Percentiles rank a stretch among this genome's conserved stretches.
Evolutionary conservation across 148 eudicot genomes (phyloP).

Genomic region (Cornus controversa): DNA sequence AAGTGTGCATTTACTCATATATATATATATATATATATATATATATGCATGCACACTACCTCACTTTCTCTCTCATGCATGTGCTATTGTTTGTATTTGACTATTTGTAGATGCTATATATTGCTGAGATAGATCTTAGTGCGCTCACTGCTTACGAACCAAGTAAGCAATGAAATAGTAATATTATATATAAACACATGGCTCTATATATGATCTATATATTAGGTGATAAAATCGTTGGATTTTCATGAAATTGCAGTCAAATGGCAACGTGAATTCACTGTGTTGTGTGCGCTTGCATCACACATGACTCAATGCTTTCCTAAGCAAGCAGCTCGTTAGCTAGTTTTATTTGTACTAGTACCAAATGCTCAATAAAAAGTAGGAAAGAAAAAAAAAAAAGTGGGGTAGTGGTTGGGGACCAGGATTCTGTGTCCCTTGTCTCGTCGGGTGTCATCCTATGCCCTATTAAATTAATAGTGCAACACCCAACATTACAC

Average conservation of each 20-base stretch:
- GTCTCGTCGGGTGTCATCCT: too few relatives aligned
- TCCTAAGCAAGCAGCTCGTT: constrained; percentile 30
- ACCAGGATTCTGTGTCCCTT: too few relatives aligned
- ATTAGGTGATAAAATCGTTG: too few relatives aligned
- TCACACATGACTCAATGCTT: constrained; percentile 45
- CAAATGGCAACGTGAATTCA: too few relatives aligned
- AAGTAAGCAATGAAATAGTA: constrained; percentile 35
- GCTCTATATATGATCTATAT: too few relatives aligned
- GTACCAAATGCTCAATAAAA: constrained; percentile 21
- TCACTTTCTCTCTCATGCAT: constrained; percentile 17
- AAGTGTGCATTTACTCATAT: constrained; percentile 27
- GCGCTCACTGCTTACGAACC: constrained; percentile 36
- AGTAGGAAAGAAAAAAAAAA: background rate
- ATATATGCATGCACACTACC: constrained; percentile 15
- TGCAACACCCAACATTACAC: too few relatives aligned
- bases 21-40: too few relatives aligned
- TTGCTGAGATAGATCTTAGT: constrained; percentile 13
- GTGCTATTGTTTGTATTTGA: constrained; percentile 28
- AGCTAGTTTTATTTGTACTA: constrained; percentile 31
- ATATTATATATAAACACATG: background rate
- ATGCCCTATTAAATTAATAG: too few relatives aligned
- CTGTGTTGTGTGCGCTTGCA: constrained; percentile 21
- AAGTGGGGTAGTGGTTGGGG: too few relatives aligned
- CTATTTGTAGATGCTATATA: background rate
- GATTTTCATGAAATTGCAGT: too few relatives aligned